Conservation (phyloP, 2,329 filamentous ascomycete genomes). For the Penicillium sp. region DNA sequence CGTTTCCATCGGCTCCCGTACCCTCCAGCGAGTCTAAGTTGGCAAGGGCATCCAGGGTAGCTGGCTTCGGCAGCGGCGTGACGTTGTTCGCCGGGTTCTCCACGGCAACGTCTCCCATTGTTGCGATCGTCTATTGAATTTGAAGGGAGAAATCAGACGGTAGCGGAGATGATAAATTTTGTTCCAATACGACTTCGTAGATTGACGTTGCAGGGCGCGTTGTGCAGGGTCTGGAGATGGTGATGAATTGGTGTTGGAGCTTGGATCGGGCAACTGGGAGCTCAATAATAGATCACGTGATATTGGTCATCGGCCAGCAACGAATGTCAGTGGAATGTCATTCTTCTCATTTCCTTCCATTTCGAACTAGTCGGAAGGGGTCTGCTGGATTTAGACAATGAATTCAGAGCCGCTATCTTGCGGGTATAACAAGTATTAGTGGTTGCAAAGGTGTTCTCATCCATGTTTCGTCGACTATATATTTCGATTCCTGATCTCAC, state of each 20-base stretch:
- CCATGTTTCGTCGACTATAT: neutral
- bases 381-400: too few species aligned
- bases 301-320: neutral
- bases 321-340: neutral
- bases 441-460: neutral
- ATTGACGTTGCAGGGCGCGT: conserved; percentile 14
- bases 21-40: conserved; percentile 91
- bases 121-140: conserved; percentile 28
- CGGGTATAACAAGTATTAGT: too few species aligned
- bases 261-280: conserved; percentile 25
- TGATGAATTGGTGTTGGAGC: conserved; percentile 17
- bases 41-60: conserved; percentile 76
- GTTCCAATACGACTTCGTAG: conserved; percentile 11
- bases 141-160: neutral
- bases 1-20: conserved; percentile 75
- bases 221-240: conserved; percentile 19
- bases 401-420: too few species aligned
- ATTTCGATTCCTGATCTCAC: neutral
- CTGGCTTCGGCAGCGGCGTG: conserved; percentile 78
- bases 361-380: neutral
- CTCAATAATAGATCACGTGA: conserved; percentile 15
- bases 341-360: neutral
- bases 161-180: neutral
- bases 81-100: conserved; percentile 76
- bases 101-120: conserved; percentile 85